Base-by-base conservation (phyloP, 176 grass and related monocot species). In the Puccinellia tenuiflora region DNA sequence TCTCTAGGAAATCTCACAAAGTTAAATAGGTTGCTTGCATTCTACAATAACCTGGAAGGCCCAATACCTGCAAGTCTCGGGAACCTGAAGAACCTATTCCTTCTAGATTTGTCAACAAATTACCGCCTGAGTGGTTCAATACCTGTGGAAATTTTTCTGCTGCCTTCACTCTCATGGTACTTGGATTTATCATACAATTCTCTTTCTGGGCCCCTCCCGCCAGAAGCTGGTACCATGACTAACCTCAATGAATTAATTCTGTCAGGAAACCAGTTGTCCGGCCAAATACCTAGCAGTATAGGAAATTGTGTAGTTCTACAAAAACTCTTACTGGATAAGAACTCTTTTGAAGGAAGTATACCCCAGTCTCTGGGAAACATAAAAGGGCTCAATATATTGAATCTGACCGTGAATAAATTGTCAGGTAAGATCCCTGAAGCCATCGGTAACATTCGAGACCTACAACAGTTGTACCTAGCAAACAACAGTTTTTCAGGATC, bases 291-390 rank as follows among this genome's bases (percentile, higher is more conserved):
- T 11, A 13, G 9, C 3, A 47, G 17, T 17, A 64, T 88, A 40
- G n/a, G 78, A 14, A 75, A 85, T 34, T 85, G 85, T 20, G 21
- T 51, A 65, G 40, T 63, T 61, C 21, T 91, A 56, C 40, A 77
- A 65, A 17, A 5, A 3, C 75, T 91, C 10, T 64, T 53, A 67
- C 24, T 85, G 40, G 86, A 78, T 43, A 71, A 24, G 0, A 91
- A 91, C 63, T 73, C 42, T 3, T 76, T 91, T 46, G 52, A 79
- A 66, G 89, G 85, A 66, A 45, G 24, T 37, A 85, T 88, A 85
- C 85, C 85, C 73, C 9, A 2, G 3, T 77, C 68, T 9, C 33
- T 68, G 34, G 21, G 21, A 18, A 68, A 68, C 10, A 68, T 68
- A 68, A 68, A 68, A 10, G 64, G 64, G 18, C 64, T 68, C 64